Evolutionary conservation across 2,329 filamentous ascomycete genomes (phyloP), one percentile per base, ranked within the genome.

Genomic region (Davidsoniella virescens): DNA sequence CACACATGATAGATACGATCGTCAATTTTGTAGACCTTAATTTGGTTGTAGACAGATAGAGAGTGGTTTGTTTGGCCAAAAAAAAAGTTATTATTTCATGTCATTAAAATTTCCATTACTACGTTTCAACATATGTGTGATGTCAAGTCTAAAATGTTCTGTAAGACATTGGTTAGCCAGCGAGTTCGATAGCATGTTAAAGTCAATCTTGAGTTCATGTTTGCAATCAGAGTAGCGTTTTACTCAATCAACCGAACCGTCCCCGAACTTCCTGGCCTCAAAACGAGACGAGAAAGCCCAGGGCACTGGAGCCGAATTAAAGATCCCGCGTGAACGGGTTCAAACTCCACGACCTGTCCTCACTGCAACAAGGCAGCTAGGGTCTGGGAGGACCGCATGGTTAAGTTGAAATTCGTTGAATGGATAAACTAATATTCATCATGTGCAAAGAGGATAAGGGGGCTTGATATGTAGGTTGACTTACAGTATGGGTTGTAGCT

Each of bases 261-360:
- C 52, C 52, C 73, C 68, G 62, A 59, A 63, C 58, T 61, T 60
- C 59, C 56, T 61, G 61, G 64, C 61, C 62, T 67, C 73, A 75
- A 54, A 58, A 58, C 57, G 56, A 51, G 56, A 53, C 52, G 42
- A 45, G 45, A 49, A 47, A 43, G 49, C 46, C 60, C 59, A 54
- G 55, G 52, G 68, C 76, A 69, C 78, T 68, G 67, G 72, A 82
- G 72, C 73, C 70, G 70, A 69, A 78, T 79, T n/a, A 78, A 67
- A 63, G 64, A 63, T 54, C 49, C 52, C 42, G 44, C 38, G 39
- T 49, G 39, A 54, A 57, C 54, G 52, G 59, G 61, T 62, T 68
- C 56, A 62, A 76, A 83, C 82, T 84, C 77, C 80, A 85, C 82
- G 80, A 84, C 82, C 73, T 62, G 65, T 85, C 81, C 71, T 85